Percentiles rank a stretch among this genome's conserved stretches.
Evolutionary conservation across 1,139 yeast species (phyloP).

Genomic region (Saccharomycopsis crataegensis): DNA sequence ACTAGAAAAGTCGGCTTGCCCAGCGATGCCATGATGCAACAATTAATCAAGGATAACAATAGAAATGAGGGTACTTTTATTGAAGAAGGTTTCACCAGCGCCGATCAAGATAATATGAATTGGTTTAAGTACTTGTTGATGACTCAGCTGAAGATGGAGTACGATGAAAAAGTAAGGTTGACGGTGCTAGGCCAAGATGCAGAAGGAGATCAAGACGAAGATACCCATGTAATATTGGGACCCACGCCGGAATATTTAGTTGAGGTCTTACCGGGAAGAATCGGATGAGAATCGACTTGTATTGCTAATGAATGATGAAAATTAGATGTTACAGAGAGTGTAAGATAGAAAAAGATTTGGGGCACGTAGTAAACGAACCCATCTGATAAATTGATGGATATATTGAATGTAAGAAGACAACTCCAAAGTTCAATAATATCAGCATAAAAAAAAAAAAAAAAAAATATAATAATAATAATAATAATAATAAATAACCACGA

Average conservation of each 20-base stretch:
- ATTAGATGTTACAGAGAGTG: no score
- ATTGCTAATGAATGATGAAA: no score
- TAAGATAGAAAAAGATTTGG: no score
- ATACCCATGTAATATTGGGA: slow-evolving; percentile 12
- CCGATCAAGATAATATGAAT: slow-evolving; percentile 18
- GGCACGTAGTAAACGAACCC: no score
- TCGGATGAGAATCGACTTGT: background rate
- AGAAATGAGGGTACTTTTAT: slow-evolving; percentile 6
- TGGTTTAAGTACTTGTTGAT: slow-evolving; percentile 31
- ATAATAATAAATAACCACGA: no score
- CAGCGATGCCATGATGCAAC: slow-evolving; percentile 25
- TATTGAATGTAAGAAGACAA: no score
- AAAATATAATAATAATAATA: no score
- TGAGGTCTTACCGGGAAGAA: slow-evolving; percentile 14
- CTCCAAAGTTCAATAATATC: no score
- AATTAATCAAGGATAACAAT: background rate
- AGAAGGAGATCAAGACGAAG: slow-evolving; percentile 11
- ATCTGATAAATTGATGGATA: no score
- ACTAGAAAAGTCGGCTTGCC: slow-evolving; percentile 33
- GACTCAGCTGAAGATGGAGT: slow-evolving; percentile 29
- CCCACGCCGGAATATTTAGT: slow-evolving; percentile 18
- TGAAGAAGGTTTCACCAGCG: slow-evolving; percentile 20
- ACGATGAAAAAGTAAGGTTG: slow-evolving; percentile 29
- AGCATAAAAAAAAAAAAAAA: no score
- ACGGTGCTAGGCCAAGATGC: slow-evolving; percentile 26